These are phyloP conservation scores for Acrocalymma vagum DNA, from an alignment of 2,329 filamentous ascomycete species.

Conservation along the genomic window DNA sequence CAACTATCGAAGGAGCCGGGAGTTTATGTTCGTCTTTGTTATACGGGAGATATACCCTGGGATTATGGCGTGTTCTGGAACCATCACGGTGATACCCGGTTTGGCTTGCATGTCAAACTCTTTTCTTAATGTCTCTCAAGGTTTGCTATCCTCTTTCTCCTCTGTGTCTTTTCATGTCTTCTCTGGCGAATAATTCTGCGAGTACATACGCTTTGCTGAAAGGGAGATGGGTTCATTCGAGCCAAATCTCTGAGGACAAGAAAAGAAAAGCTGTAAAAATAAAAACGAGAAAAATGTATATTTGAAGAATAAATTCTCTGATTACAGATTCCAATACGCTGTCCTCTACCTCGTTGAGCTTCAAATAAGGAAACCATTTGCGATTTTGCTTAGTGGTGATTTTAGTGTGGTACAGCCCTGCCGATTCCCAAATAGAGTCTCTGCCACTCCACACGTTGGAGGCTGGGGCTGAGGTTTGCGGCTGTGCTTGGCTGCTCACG, in stretches of 20 bases:
- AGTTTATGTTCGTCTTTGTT: conserved; percentile 8
- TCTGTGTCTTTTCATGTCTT: too few relatives aligned
- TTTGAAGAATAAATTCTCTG: too few relatives aligned
- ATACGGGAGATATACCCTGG: too few relatives aligned
- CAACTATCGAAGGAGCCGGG: conserved; percentile 17
- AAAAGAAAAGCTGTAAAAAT: background rate
- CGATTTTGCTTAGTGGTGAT: background rate
- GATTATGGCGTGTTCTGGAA: conserved; percentile 26
- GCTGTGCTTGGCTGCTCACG: conserved; percentile 27
- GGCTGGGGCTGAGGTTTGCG: conserved; percentile 39
- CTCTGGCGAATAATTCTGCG: too few relatives aligned
- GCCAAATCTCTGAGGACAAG: too few relatives aligned
- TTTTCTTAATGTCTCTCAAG: conserved; percentile 5
- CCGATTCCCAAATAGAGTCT: conserved; percentile 2
- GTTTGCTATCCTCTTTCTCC: conserved; percentile 1
- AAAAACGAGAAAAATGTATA: background rate
- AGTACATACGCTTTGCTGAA: too few relatives aligned
- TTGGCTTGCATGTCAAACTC: conserved; percentile 9
- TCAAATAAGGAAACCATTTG: background rate
- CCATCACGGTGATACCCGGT: conserved; percentile 33
- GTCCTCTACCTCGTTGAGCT: too few relatives aligned
- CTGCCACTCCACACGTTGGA: conserved; percentile 15
- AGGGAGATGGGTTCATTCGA: too few relatives aligned
- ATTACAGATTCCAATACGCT: too few relatives aligned
- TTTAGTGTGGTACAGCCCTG: background rate